Evolutionary conservation across 1,284 basidiomycete genomes (phyloP).

Genomic region (Ceratobasidium sp.): DNA sequence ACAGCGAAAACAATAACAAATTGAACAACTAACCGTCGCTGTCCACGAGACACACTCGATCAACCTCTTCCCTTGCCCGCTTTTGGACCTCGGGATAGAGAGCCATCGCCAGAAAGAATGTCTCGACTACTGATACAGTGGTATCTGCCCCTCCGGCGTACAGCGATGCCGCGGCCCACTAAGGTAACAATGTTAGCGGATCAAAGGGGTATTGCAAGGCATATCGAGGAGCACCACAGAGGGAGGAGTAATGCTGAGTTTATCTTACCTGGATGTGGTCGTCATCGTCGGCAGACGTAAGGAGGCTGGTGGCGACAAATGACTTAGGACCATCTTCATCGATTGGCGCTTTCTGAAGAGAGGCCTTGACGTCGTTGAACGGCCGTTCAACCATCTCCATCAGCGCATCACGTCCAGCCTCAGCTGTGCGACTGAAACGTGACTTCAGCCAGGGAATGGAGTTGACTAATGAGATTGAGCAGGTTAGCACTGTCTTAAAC

Average conservation of each 20-base stretch:
- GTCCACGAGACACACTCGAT: constrained; percentile 48
- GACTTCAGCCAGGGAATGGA: no score
- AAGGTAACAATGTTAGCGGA: not conserved
- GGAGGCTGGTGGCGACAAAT: constrained; percentile 29
- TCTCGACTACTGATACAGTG: constrained; percentile 46
- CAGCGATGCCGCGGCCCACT: constrained; percentile 39
- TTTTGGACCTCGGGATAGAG: constrained; percentile 54
- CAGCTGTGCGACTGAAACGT: constrained; percentile 2
- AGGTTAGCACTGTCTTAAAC: not conserved
- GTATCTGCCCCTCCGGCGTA: constrained; percentile 47
- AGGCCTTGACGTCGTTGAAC: constrained; percentile 27
- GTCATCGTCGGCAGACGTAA: constrained; percentile 11
- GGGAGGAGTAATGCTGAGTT: not conserved
- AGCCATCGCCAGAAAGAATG: constrained; percentile 52
- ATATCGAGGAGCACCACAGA: not conserved
- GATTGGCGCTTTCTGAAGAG: not conserved
- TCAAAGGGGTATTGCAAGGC: not conserved
- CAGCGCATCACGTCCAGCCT: constrained; percentile 15
- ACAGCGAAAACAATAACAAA: not conserved
- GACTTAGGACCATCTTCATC: constrained; percentile 10
- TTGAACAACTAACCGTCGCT: not conserved
- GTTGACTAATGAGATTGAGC: no score
- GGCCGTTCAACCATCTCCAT: constrained; percentile 42
- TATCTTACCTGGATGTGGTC: constrained; percentile 38
- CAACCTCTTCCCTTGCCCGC: constrained; percentile 56